Base-by-base conservation (phyloP, 2,329 filamentous ascomycete genomes). In the Fulvia fulva region DNA sequence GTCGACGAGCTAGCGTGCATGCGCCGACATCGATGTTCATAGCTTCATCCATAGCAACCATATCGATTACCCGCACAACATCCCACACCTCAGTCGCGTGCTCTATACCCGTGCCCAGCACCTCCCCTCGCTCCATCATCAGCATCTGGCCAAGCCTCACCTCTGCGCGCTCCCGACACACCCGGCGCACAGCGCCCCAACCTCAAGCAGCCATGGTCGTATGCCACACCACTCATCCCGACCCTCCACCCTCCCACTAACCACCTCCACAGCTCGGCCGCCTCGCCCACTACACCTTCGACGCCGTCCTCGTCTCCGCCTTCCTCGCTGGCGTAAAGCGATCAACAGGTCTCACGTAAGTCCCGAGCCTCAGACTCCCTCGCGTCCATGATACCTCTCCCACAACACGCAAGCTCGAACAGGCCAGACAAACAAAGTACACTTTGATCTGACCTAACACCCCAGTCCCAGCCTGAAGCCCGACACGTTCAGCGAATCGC, bases 301-400 rank as follows among this genome's bases (percentile, higher is more conserved):
- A 97, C 78, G 93, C 93, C 64, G 91, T 97, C 67, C 85, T 97
- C 69, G 90, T 99, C 75, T 99, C 94, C 70, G 90, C 94, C 63
- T 93, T 97, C 75, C 87, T 99, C 66, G 94, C 94, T 41, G 94
- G 94, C 71, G 92, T 99, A 81, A 95, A 96, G 80, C 91, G 94
- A 68, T 97, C 93, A 65, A 97, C 94, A 62, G 94, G 94, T 71
- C 83, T 99, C 78, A 97, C 92, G 94, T 99, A 89, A 84, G 90
- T 88, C 67, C 56, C 44, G 25, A 43, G 16, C 53, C 63, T 51
- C 63, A 51, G 16, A 45, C 53, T 25, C 32, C 28, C n/a, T 34
- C 43, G 44, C 45, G 51, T 9, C 44, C 34, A 52, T 53, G 45
- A 2, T 5, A 19, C 51, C 41, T 47, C n/a, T 30, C 49, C 16